These are phyloP conservation scores for Vitis amurensis DNA, from an alignment of 164 flowering plant genomes.

Conservation along the genomic window DNA sequence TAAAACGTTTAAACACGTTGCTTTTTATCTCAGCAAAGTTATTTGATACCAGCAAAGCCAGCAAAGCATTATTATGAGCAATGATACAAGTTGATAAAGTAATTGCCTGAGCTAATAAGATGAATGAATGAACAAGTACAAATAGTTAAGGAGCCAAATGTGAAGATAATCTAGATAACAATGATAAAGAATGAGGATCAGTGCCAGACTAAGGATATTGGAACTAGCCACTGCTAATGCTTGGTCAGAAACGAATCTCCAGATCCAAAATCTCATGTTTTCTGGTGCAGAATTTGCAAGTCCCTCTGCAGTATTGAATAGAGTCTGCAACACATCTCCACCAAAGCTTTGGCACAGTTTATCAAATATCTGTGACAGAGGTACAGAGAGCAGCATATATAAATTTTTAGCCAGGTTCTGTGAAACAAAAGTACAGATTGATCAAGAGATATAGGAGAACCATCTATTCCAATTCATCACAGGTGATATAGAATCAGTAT, in stretches of 20 bases:
- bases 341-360: constrained; percentile 88
- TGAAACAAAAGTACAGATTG: not conserved
- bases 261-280: constrained; percentile 49
- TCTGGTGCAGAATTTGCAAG: constrained; percentile 73
- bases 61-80: constrained; percentile 92
- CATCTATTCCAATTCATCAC: no score
- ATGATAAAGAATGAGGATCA: not conserved
- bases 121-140: constrained; percentile 84
- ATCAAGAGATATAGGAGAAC: no score
- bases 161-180: not conserved
- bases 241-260: constrained; percentile 77
- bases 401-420: not conserved
- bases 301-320: constrained; percentile 84
- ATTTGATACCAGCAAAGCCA: constrained; percentile 90
- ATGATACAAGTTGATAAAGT: constrained; percentile 94
- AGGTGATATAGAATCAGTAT: no score
- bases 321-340: constrained; percentile 83
- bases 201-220: constrained; percentile 68
- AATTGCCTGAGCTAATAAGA: constrained; percentile 95
- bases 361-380: constrained; percentile 83
- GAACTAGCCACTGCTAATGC: constrained; percentile 69
- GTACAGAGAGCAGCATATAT: not conserved
- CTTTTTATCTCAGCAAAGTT: constrained; percentile 97
- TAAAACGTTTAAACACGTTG: constrained; percentile 93
- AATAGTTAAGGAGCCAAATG: not conserved